phyloP scores from a whole-genome alignment of 2,329 filamentous ascomycete genomes.

The Leptographium lundbergii region DNA sequence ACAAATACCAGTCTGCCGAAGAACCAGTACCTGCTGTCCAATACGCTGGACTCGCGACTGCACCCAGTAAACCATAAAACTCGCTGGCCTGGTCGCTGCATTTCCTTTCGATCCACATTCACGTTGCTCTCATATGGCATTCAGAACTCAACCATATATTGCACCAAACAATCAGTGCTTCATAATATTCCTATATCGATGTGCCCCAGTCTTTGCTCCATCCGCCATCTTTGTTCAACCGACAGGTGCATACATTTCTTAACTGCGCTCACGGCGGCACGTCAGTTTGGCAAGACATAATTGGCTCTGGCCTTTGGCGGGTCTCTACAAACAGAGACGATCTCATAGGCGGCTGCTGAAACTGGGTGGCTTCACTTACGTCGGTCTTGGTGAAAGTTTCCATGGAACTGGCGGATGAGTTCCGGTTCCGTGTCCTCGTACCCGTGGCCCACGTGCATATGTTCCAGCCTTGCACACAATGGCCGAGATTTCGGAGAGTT shows the following conservation, averaged over 20 bases:
- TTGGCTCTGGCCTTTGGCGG: not conserved
- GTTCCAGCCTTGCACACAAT: not conserved
- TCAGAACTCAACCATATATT: not conserved
- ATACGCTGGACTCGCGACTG: not conserved
- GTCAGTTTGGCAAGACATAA: not conserved
- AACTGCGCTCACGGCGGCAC: not conserved
- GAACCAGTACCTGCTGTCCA: not conserved
- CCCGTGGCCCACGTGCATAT: not conserved
- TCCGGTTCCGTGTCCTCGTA: not conserved
- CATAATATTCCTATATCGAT: not conserved
- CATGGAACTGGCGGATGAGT: not conserved
- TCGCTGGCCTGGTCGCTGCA: not conserved
- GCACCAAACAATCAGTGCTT: not conserved
- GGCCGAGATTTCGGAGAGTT: not conserved
- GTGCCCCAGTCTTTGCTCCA: not conserved
- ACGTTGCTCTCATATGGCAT: not conserved
- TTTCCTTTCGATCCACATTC: not conserved
- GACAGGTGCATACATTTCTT: not conserved
- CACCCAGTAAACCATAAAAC: not conserved
- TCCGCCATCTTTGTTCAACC: not conserved
- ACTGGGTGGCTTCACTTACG: not conserved
- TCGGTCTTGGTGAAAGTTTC: not conserved
- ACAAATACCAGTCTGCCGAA: not conserved
- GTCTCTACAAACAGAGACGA: not conserved
- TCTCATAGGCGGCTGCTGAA: not conserved